phyloP scores from a whole-genome alignment of 176 grass and related monocot genomes.

The Cocos nucifera region DNA sequence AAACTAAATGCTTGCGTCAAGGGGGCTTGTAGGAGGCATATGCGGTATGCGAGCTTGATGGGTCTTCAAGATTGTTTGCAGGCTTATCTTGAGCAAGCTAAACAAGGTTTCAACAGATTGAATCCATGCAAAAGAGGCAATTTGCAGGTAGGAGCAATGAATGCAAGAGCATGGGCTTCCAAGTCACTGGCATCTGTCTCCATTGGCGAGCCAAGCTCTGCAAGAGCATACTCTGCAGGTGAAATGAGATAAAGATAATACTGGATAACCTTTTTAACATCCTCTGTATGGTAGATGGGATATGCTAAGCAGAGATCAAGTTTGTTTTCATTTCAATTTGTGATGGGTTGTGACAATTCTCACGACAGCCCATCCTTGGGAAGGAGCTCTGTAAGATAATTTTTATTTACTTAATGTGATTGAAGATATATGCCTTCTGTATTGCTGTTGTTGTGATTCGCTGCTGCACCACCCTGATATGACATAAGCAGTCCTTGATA shows the following conservation, averaged over 20 bases:
- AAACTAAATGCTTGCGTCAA: slow-evolving; percentile 44
- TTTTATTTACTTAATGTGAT: no score
- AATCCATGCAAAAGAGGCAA: slow-evolving; percentile 75
- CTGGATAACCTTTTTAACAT: neutral
- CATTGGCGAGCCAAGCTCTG: slow-evolving; percentile 65
- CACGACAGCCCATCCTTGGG: slow-evolving; percentile 43
- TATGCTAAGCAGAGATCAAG: no score
- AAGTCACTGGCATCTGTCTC: slow-evolving; percentile 90
- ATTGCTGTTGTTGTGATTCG: no score
- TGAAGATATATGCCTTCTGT: no score
- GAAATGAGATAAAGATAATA: slow-evolving; percentile 56
- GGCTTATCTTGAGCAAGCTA: slow-evolving; percentile 57
- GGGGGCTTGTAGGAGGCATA: slow-evolving; percentile 61
- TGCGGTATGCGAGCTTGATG: slow-evolving; percentile 44
- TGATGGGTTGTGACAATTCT: slow-evolving; percentile 38
- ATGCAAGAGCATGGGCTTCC: slow-evolving; percentile 62
- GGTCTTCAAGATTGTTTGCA: slow-evolving; percentile 47
- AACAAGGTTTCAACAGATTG: slow-evolving; percentile 37
- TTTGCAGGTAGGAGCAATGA: slow-evolving; percentile 74
- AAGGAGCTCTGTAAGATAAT: neutral
- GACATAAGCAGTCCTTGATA: no score
- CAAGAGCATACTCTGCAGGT: slow-evolving; percentile 41
- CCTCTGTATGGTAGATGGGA: slow-evolving; percentile 54
- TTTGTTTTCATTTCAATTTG: slow-evolving; percentile 22
- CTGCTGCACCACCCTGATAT: no score